These are phyloP conservation scores for Lactifluus hygrophoroides DNA, from an alignment of 768 basidiomycete genomes.

Conservation along the genomic window DNA sequence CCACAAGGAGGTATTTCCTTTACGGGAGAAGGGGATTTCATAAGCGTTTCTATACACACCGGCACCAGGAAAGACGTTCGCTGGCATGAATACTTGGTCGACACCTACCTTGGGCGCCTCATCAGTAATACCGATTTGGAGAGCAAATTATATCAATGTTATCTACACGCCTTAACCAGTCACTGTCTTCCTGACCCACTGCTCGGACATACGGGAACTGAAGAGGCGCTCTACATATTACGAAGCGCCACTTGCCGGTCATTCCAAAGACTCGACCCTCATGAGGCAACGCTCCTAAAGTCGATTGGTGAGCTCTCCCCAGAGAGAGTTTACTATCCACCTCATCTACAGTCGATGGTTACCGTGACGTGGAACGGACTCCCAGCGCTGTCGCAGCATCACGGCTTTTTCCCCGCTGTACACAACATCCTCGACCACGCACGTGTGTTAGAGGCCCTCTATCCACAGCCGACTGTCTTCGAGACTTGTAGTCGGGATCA, in stretches of 20 bases:
- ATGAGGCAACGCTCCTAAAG: neutral
- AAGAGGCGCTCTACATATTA: slow-evolving; percentile 36
- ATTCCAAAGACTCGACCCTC: slow-evolving; percentile 29
- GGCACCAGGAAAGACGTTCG: neutral
- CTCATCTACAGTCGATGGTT: neutral
- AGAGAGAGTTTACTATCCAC: slow-evolving; percentile 2
- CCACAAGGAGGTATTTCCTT: slow-evolving; percentile 2
- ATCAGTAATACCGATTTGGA: slow-evolving; percentile 24
- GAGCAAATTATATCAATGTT: slow-evolving; percentile 31
- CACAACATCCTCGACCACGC: slow-evolving; percentile 1
- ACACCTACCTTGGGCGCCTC: slow-evolving; percentile 27
- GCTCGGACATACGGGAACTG: slow-evolving; percentile 35
- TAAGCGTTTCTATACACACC: neutral
- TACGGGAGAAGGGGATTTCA: neutral
- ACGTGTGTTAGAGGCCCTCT: neutral
- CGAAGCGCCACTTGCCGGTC: slow-evolving; percentile 32
- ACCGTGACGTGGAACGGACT: slow-evolving; percentile 3
- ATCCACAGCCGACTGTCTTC: neutral
- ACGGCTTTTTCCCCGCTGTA: neutral
- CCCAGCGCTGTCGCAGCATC: slow-evolving; percentile 3
- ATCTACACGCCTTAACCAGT: slow-evolving; percentile 40
- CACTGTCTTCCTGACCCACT: slow-evolving; percentile 37
- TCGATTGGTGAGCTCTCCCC: neutral
- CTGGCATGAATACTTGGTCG: slow-evolving; percentile 27
- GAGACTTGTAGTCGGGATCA: neutral